phyloP scores from a whole-genome alignment of 805 yeast species.

The Sugiyamaella floridensis region DNA sequence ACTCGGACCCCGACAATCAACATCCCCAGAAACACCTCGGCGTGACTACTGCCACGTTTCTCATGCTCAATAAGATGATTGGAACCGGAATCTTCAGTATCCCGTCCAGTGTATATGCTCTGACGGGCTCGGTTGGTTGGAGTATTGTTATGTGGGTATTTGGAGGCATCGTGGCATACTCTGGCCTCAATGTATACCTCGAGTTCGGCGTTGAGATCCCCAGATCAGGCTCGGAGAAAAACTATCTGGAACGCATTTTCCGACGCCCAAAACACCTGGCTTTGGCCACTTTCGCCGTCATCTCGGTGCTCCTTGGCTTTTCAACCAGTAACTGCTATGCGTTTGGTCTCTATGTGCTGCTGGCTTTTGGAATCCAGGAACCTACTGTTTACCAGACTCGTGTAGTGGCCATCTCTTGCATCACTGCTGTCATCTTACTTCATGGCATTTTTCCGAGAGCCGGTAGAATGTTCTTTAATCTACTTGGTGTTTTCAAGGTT shows the following conservation, averaged over 20 bases:
- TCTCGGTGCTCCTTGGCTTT: conserved; percentile 51
- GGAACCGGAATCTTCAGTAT: conserved; percentile 72
- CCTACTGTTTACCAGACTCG: conserved; percentile 36
- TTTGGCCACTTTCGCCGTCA: conserved; percentile 44
- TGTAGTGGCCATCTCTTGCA: conserved; percentile 43
- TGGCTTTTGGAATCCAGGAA: conserved; percentile 35
- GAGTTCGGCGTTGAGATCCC: conserved; percentile 64
- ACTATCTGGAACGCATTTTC: conserved; percentile 54
- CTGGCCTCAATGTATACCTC: conserved; percentile 50
- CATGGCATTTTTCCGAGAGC: conserved; percentile 44
- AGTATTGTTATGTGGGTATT: conserved; percentile 50
- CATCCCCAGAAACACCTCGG: conserved; percentile 23
- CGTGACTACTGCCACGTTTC: conserved; percentile 29
- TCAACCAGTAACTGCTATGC: conserved; percentile 60
- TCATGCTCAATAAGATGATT: conserved; percentile 61
- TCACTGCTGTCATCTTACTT: conserved; percentile 40
- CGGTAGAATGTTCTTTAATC: conserved; percentile 47
- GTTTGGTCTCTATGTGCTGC: conserved; percentile 52
- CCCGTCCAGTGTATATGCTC: conserved; percentile 52
- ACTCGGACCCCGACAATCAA: background rate
- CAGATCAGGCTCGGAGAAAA: conserved; percentile 62
- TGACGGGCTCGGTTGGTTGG: conserved; percentile 55
- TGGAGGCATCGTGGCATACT: conserved; percentile 55
- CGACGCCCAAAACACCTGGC: conserved; percentile 47
- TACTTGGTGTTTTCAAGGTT: conserved; percentile 49